Evolutionary conservation across 228 moss, liverwort and hornwort genomes (phyloP), one percentile per base, ranked within the genome.

Genomic region (Sphagnum fallax): DNA sequence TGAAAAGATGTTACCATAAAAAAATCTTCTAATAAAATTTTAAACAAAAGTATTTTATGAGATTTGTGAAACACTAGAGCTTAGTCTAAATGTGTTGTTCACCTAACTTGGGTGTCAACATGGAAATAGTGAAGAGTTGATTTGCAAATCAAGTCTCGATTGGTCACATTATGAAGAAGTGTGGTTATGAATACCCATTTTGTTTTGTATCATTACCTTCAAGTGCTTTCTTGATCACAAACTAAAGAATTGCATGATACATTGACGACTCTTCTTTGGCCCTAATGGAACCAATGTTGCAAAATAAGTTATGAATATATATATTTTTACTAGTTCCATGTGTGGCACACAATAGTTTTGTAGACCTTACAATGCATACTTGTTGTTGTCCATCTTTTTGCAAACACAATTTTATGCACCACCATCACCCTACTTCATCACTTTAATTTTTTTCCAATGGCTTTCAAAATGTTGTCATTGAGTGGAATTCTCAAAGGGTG

Each of bases 231-330:
- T 93, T 98, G 47, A 98, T 83, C 70, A 91, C 91, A 64, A 98
- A 77, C 80, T 98, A 91, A 70, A 98, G 84, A 76, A 98, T 98
- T 61, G 97, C 97, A 77, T 98, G 97, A 65, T 93, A 98, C 68
- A 93, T 85, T 62, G 97, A 98, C 50, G 91, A 98, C 82, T 98
- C 91, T 78, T 98, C 97, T 70, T 98, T 98, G 67, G 97, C 97
- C 81, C 97, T 93, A 6, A 93, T 98, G 55, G 93, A 98, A 66
- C 93, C 97, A 62, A 93, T 98, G 83, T 93, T 98, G 69, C 97
- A 87, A 67, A 91, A 91, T 63, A 77, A 78, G 77, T 90, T 93
- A 64, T 98, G 93, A 69, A 98, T 98, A 70, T 93, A 98, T 67
- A 16, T 16, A 16, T 91, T 78, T 90, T 90, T 4, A 98, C 97